These are phyloP conservation scores for Populus pruinosa DNA, from an alignment of 345 rosid species.

Conservation along the genomic window DNA sequence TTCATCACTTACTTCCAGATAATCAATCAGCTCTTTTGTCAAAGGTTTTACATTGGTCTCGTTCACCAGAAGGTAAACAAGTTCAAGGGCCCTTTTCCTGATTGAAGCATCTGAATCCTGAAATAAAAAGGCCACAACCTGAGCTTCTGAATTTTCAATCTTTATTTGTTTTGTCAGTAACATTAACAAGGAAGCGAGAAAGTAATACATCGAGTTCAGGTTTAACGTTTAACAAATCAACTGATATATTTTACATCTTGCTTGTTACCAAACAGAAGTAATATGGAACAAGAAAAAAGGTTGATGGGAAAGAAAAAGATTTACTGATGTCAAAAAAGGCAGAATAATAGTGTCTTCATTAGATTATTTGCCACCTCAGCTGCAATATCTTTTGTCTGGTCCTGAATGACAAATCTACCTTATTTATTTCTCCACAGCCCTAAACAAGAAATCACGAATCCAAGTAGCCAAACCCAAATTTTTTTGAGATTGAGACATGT, in stretches of 20 bases:
- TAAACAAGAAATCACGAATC: not conserved
- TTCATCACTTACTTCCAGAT: slow-evolving; percentile 92
- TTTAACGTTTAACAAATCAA: not conserved
- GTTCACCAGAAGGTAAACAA: slow-evolving; percentile 77
- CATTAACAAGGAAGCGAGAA: slow-evolving; percentile 3
- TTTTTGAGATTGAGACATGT: not conserved
- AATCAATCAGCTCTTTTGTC: slow-evolving; percentile 88
- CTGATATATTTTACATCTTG: not conserved
- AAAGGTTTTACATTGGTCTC: slow-evolving; percentile 87
- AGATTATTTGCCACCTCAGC: not conserved
- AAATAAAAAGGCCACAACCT: slow-evolving; percentile 33
- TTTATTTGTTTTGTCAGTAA: slow-evolving; percentile 5
- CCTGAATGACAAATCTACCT: not conserved
- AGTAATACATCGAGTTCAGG: not conserved
- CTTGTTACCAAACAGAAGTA: not conserved
- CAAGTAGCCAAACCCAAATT: not conserved
- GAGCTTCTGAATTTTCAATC: slow-evolving; percentile 8
- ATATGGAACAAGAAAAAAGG: not conserved
- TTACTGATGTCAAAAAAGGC: not conserved
- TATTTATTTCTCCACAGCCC: not conserved
- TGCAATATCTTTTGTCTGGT: not conserved
- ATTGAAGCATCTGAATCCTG: slow-evolving; percentile 99
- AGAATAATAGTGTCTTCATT: not conserved
- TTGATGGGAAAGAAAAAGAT: not conserved
- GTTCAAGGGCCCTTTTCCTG: slow-evolving; percentile 95